These are phyloP conservation scores for Podaxis sp. DNA, from an alignment of 768 basidiomycete species.

Conservation along the genomic window DNA sequence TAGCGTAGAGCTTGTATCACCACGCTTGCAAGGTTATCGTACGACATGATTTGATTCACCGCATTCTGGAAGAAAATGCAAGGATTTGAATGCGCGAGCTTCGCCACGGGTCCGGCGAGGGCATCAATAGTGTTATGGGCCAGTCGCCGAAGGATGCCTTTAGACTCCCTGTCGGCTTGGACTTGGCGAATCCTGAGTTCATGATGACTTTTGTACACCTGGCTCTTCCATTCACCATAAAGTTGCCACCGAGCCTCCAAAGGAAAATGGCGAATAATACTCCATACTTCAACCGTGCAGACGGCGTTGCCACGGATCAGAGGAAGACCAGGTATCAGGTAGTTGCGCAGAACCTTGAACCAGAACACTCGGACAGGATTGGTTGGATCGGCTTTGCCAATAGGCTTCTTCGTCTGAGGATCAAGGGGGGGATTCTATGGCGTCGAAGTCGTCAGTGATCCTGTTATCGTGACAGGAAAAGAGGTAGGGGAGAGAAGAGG, in stretches of 20 bases:
- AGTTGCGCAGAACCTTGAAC: conserved; percentile 76
- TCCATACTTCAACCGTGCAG: conserved; percentile 92
- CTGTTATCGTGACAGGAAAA: neutral
- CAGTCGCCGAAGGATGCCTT: conserved; percentile 84
- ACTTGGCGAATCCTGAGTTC: conserved; percentile 78
- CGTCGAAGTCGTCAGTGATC: neutral
- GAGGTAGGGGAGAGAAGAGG: too few species aligned
- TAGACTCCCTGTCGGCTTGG: conserved; percentile 85
- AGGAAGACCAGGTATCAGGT: conserved; percentile 85
- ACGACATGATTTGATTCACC: conserved; percentile 93
- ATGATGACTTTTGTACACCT: conserved; percentile 70
- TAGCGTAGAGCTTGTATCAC: conserved; percentile 89
- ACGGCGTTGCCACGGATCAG: conserved; percentile 85
- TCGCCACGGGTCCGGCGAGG: conserved; percentile 85
- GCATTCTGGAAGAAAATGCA: conserved; percentile 87
- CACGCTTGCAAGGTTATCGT: conserved; percentile 89
- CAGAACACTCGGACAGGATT: conserved; percentile 77
- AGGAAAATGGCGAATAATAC: conserved; percentile 77
- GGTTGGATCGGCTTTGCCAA: conserved; percentile 52
- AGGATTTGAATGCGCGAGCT: conserved; percentile 93
- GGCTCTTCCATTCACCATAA: conserved; percentile 93
- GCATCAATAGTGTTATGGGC: conserved; percentile 82
- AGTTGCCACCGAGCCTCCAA: conserved; percentile 82
- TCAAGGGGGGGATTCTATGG: conserved; percentile 49
- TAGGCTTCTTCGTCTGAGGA: conserved; percentile 58